Percentiles rank a stretch among this genome's conserved stretches.
Evolutionary conservation across 148 eudicot genomes (phyloP).

Genomic region (Amaranthus cruentus): DNA sequence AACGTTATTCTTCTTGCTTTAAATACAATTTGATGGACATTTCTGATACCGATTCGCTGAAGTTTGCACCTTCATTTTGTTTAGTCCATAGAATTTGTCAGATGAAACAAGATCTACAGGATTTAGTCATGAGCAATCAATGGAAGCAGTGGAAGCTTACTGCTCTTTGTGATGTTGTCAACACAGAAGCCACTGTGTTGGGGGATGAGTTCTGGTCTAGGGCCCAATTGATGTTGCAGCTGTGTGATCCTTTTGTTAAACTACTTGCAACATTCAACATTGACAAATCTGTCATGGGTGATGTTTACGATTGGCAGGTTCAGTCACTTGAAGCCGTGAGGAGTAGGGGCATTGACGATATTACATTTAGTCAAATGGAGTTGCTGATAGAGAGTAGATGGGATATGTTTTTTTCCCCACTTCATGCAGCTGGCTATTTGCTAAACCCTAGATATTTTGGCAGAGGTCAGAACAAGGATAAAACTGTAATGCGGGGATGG

Average conservation of each 20-base stretch:
- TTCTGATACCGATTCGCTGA: conserved; percentile 28
- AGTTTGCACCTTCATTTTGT: conserved; percentile 39
- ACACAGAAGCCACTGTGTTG: conserved; percentile 29
- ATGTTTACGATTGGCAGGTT: conserved; percentile 44
- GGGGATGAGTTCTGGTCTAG: conserved; percentile 45
- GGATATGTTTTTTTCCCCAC: conserved; percentile 42
- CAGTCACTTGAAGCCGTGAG: conserved; percentile 41
- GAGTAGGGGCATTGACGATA: conserved; percentile 36
- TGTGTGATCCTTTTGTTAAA: conserved; percentile 40
- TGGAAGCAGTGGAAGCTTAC: conserved; percentile 48
- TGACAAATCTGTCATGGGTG: conserved; percentile 41
- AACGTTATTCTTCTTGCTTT: conserved; percentile 14
- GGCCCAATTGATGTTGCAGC: conserved; percentile 38
- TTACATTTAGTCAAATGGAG: conserved; percentile 37
- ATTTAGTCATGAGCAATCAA: conserved; percentile 32
- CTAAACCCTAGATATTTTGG: conserved; percentile 43
- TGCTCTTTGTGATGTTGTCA: conserved; percentile 25
- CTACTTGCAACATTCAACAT: conserved; percentile 30
- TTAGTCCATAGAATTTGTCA: conserved; percentile 30
- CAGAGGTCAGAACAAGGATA: conserved; percentile 43
- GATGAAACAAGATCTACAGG: conserved; percentile 31
- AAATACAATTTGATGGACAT: conserved; percentile 16
- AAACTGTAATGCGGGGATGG: conserved; percentile 45
- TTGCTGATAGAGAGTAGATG: conserved; percentile 40
- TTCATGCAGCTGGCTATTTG: conserved; percentile 45